These are phyloP conservation scores for Exidia glandulosa DNA, from an alignment of 768 basidiomycete species.

Conservation along the genomic window DNA sequence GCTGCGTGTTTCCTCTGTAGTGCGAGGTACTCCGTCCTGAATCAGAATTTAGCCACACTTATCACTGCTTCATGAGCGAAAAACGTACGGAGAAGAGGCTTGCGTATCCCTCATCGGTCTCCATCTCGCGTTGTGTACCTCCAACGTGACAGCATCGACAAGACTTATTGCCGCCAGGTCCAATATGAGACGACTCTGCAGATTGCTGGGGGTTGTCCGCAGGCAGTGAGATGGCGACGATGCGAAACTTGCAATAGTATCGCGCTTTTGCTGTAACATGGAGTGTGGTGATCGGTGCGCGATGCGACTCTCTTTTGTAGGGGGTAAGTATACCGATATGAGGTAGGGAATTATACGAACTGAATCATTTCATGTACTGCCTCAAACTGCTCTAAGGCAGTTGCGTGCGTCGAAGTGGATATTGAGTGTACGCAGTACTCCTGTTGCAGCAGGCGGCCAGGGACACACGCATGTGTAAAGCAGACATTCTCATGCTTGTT, in stretches of 20 bases:
- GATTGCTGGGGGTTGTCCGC: not conserved
- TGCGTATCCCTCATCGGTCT: not conserved
- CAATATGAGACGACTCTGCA: not conserved
- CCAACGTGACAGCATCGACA: not conserved
- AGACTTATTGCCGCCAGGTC: not conserved
- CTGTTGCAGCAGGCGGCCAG: constrained; percentile 16
- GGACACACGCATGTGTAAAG: constrained; percentile 18
- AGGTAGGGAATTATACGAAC: constrained; percentile 39
- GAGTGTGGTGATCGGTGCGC: too few relatives aligned
- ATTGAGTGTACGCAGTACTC: constrained; percentile 25
- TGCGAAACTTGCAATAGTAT: too few relatives aligned
- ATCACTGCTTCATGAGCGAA: not conserved
- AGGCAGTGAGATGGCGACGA: too few relatives aligned
- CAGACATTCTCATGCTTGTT: constrained; percentile 26
- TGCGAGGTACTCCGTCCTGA: not conserved
- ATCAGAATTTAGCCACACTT: too few relatives aligned
- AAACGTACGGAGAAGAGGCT: not conserved
- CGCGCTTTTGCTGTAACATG: too few relatives aligned
- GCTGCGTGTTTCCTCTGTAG: not conserved
- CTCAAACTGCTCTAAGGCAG: constrained; percentile 27
- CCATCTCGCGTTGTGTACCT: not conserved
- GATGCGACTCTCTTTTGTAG: too few relatives aligned
- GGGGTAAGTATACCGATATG: constrained; percentile 12
- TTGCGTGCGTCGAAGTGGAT: constrained; percentile 27
- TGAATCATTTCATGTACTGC: constrained; percentile 22